Evolutionary conservation across 1,284 basidiomycete species (phyloP).

Genomic region (Trametes pubescens): DNA sequence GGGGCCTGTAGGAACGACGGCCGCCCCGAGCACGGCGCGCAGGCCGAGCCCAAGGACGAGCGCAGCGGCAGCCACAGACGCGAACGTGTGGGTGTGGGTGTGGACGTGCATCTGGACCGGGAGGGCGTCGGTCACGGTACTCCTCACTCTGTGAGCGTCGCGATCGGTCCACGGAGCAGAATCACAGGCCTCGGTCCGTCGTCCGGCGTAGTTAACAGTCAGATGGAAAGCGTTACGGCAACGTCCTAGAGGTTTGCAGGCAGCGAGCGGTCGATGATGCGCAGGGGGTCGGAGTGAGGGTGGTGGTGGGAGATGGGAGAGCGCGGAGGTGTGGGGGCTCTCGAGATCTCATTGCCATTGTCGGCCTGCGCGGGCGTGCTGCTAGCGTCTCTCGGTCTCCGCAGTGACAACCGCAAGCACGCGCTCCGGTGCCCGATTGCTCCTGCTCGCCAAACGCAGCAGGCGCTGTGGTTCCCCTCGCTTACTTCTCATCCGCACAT

Average conservation of each 20-base stretch:
- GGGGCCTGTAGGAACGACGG: background rate
- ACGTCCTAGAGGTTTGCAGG: background rate
- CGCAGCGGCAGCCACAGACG: background rate
- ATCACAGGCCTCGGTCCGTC: constrained; percentile 15
- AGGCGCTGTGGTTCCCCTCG: background rate
- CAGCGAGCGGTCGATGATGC: background rate
- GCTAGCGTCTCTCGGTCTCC: constrained; percentile 15
- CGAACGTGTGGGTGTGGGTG: background rate
- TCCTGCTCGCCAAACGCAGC: background rate
- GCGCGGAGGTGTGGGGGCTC: background rate
- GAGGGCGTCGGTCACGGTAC: constrained; percentile 8
- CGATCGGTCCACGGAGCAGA: constrained; percentile 10
- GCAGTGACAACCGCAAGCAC: constrained; percentile 10
- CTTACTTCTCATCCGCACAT: background rate
- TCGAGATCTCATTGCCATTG: constrained; percentile 16
- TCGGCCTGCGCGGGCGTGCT: constrained; percentile 9
- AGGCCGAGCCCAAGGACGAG: background rate
- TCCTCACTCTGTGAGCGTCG: constrained; percentile 3
- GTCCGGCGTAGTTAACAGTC: constrained; percentile 16
- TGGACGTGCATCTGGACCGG: constrained; percentile 6
- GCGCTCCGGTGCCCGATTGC: constrained; percentile 2
- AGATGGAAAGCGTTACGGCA: background rate
- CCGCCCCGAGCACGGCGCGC: background rate
- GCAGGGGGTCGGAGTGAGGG: constrained; percentile 4
- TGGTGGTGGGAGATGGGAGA: constrained; percentile 8